Evolutionary conservation across 352 stramenopile species (phyloP), one percentile per base, ranked within the genome.

Genomic region (Globisporangium splendens): DNA sequence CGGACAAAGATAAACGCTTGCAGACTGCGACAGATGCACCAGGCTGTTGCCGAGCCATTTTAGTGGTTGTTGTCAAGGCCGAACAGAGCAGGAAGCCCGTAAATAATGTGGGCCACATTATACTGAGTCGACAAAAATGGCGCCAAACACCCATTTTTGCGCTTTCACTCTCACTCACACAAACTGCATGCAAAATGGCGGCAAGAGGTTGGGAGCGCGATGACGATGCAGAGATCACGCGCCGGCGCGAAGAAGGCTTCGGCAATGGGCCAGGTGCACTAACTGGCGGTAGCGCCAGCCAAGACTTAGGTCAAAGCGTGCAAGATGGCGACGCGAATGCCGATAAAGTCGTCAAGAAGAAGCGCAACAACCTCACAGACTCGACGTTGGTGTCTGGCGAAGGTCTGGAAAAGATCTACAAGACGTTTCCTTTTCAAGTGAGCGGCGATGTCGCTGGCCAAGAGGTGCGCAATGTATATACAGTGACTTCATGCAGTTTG

Each of bases 371-470:
- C 42, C 56, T 93, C 39, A 74, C 65, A n/a, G 84, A 93, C 53
- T 79, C 71, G 54, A 73, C 89, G 20, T 55, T 93, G 56, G 63
- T 90, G 31, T 86, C 75, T 0, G 62, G 66, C 20, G 71, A 89
- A 50, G 84, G 84, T 0, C 72, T 93, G 28, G 75, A 79, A 59
- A 86, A 88, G 65, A 72, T 93, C 49, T 78, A 88, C 39, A 63
- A 70, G 24, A 89, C 72, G 33, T 93, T 93, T 49, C 76, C 84
- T 21, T 88, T 83, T 53, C 81, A 89, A 62, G 72, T 88, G 12
- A 77, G 65, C 22, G 66, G 66, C 15, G 63, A 73, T 20, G 78
- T 92, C 3, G 59, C 67, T 3, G 82, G 78, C 0, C 73, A 86
- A n/a, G 82, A 90, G 68, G 74, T 82, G 50, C 6, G 70, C 28